Evolutionary conservation across 2,329 filamentous ascomycete genomes (phyloP), one percentile per base, ranked within the genome.

Genomic region (Dryadomyces sulphureus): DNA sequence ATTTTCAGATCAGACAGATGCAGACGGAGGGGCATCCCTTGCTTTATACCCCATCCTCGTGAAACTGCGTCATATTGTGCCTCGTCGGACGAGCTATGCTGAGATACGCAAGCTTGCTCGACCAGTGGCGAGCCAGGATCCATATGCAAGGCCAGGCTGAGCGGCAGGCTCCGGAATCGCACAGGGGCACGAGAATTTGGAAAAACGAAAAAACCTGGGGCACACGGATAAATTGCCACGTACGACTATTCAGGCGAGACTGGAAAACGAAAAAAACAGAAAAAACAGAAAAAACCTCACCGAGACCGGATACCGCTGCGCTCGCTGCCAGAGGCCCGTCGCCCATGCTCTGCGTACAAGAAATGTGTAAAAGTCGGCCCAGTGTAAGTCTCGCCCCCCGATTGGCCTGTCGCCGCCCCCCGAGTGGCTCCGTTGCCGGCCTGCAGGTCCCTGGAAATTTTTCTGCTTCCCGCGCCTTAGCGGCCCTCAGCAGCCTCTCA

Each of bases 301-400:
- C n/a, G n/a, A n/a, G n/a, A n/a, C n/a, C n/a, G 27, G 27, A 32
- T 32, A 14, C 7, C 7, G 11, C 9, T 32, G 9, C 16, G 27
- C 9, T 7, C 27, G 12, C 25, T 30, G 25, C 25, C 25, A 30
- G 12, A 7, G 12, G 7, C 12, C 25, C 25, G 12, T 32, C n/a
- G n/a, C n/a, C n/a, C n/a, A 32, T 14, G 3, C 4, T 14, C 20
- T 20, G 21, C 32, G 34, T 36, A 44, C 32, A 44, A 9, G 21
- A 44, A 44, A 25, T 44, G 42, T 9, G 42, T 44, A 44, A 44
- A 36, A 38, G n/a, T 11, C 7, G 20, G 16, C 30, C n/a, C 20
- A 24, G 42, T 44, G 42, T 44, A 44, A 44, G 42, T 44, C 22
- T 17, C 1, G 14, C 7, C 17, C 5, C 7, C 32, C 38, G 42